Conservation (phyloP, 257 asterid genomes). For the Gentiana straminea region DNA sequence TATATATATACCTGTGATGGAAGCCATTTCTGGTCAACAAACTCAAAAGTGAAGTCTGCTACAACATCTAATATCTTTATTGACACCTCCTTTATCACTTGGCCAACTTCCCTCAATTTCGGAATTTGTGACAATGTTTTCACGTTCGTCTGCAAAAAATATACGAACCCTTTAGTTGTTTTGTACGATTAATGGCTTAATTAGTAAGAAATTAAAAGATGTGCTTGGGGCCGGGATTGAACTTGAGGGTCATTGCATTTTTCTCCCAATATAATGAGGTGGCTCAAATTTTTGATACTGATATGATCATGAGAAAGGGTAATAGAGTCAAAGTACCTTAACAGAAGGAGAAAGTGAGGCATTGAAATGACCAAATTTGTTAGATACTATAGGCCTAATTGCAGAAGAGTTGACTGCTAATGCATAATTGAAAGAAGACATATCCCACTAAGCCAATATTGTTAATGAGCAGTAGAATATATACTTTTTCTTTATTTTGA, state of each 20-base stretch:
- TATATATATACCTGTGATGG: slow-evolving; percentile 37
- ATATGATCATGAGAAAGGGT: too few relatives aligned
- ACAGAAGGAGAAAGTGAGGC: slow-evolving; percentile 14
- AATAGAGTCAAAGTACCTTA: slow-evolving; percentile 2
- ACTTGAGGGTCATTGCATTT: too few relatives aligned
- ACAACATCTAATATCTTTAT: slow-evolving; percentile 28
- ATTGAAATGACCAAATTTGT: slow-evolving; percentile 7
- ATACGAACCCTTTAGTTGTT: too few relatives aligned
- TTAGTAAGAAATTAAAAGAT: background rate
- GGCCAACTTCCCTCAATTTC: slow-evolving; percentile 9
- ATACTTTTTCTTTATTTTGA: too few relatives aligned
- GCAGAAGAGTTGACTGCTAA: too few relatives aligned
- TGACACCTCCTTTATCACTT: slow-evolving; percentile 24
- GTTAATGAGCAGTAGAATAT: too few relatives aligned
- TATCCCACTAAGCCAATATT: too few relatives aligned
- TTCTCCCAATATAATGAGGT: too few relatives aligned
- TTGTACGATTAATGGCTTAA: too few relatives aligned
- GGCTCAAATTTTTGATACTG: too few relatives aligned
- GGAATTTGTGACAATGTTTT: slow-evolving; percentile 20
- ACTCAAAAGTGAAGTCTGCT: slow-evolving; percentile 26
- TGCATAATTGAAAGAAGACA: too few relatives aligned
- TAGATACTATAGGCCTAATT: slow-evolving; percentile 9
- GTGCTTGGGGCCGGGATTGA: slow-evolving; percentile 4
- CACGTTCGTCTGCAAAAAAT: slow-evolving; percentile 17
- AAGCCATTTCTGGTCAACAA: slow-evolving; percentile 33